phyloP scores from a whole-genome alignment of 371 early-diverging fungal species.

The Actinomucor elegans region DNA sequence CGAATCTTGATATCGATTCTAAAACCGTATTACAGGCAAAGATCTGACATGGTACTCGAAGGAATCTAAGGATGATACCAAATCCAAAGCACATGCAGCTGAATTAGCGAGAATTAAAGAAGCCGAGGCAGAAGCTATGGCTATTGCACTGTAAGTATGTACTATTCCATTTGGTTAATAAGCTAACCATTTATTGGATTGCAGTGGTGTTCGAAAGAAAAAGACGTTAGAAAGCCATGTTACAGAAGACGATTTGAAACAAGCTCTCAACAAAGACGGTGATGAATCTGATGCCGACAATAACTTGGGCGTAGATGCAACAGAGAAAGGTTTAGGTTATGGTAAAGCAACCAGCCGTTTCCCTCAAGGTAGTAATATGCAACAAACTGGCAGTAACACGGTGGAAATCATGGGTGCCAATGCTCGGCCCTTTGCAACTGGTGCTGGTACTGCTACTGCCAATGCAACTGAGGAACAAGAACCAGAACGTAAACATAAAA shows the following conservation, averaged over 20 bases:
- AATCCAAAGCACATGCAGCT: conserved; percentile 21
- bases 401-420: conserved; percentile 28
- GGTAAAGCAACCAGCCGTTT: conserved; percentile 35
- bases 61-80: conserved; percentile 35
- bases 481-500: conserved; percentile 38
- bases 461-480: neutral
- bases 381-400: conserved; percentile 11
- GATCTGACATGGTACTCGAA: conserved; percentile 80
- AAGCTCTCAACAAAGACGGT: conserved; percentile 47
- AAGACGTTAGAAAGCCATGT: conserved; percentile 53
- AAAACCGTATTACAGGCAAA: conserved; percentile 56
- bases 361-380: neutral
- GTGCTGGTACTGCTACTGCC: neutral
- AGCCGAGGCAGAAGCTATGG: conserved; percentile 80
- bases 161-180: neutral
- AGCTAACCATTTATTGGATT: neutral
- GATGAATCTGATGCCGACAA: conserved; percentile 44
- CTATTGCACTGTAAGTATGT: conserved; percentile 67
- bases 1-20: too few species aligned
- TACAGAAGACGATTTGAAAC: conserved; percentile 60
- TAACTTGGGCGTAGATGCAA: conserved; percentile 17
- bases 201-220: conserved; percentile 55
- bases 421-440: neutral
- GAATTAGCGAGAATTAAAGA: conserved; percentile 71
- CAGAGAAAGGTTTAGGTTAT: conserved; percentile 65